Evolutionary conservation across 495 filamentous ascomycete genomes (phyloP).

Genomic region (Neurospora africana): DNA sequence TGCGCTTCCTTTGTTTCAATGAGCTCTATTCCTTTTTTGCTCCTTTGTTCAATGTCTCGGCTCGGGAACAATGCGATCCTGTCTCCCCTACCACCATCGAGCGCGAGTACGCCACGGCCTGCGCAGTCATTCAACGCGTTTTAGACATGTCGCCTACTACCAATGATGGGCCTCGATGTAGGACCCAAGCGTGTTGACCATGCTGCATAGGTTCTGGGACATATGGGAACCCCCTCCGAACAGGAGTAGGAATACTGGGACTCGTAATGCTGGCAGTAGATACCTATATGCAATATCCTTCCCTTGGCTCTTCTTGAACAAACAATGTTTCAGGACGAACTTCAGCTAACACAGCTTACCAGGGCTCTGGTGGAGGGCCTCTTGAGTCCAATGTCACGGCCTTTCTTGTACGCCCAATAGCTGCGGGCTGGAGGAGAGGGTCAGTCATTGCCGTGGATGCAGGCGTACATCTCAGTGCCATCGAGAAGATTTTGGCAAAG

Average conservation of each 20-base stretch:
- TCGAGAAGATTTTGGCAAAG: conserved; percentile 56
- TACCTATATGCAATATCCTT: background rate
- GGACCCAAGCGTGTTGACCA: background rate
- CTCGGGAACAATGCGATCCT: background rate
- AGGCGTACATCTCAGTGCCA: conserved; percentile 77
- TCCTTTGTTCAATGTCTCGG: background rate
- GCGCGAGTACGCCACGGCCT: background rate
- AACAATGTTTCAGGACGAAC: too few species aligned
- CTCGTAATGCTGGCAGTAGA: background rate
- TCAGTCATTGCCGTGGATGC: conserved; percentile 87
- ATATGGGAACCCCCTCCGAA: background rate
- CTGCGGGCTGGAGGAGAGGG: conserved; percentile 65
- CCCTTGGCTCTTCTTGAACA: background rate
- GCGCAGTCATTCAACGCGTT: background rate
- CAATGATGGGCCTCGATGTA: background rate
- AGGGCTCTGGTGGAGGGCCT: conserved; percentile 89
- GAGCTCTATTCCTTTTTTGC: background rate
- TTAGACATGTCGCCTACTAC: background rate
- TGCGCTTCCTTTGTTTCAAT: background rate
- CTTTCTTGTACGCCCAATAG: conserved; percentile 71
- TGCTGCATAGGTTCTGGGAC: background rate
- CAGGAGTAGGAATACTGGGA: background rate
- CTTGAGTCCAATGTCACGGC: conserved; percentile 83
- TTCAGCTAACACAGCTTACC: conserved; percentile 16
- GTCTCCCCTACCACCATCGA: background rate